Base-by-base conservation (phyloP, 1,139 yeast genomes). In the Insectozyma bohioensis region DNA sequence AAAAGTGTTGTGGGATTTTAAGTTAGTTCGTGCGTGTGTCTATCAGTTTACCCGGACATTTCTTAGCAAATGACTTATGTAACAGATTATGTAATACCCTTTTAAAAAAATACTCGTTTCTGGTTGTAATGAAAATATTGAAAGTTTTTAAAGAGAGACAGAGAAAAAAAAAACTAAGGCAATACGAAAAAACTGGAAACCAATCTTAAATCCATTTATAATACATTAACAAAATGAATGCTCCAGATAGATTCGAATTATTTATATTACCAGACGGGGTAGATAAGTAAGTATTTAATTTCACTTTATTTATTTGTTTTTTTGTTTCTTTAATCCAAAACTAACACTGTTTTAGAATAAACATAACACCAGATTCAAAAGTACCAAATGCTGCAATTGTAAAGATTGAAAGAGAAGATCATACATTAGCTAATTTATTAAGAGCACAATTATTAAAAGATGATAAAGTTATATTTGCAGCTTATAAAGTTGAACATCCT, bases 201-300 rank as follows among this genome's bases (percentile, higher is more conserved):
- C n/a, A n/a, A n/a, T n/a, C n/a, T n/a, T n/a, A n/a, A n/a, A n/a
- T n/a, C n/a, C n/a, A n/a, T n/a, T n/a, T n/a, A n/a, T n/a, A n/a
- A n/a, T n/a, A n/a, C n/a, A n/a, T n/a, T n/a, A n/a, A n/a, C n/a
- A n/a, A 3, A 33, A 92, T 92, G 97, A 92, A 92, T 67, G 98
- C 97, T 50, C 98, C 98, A 63, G 98, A 92, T 67, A 83, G 98
- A 74, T 92, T 90, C 58, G 98, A 92, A 69, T 76, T 92, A 33
- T 92, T 92, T 58, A 78, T 92, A 49, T 74, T 92, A 50, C 98
- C 97, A n/a, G 98, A 92, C 58, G 98, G 98, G 28, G 95, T 87
- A 33, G 86, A 92, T 35, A 84, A 84, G 80, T 75, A 67, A 15
- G 80, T 68, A 24, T 16, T 12, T 9, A 10, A 13, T 8, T n/a